Percentiles rank a stretch among this genome's conserved stretches.
These are phyloP conservation scores for Hymenotorrendiella dingleyae DNA, from an alignment of 2,329 filamentous ascomycete species.

Conservation along the genomic window DNA sequence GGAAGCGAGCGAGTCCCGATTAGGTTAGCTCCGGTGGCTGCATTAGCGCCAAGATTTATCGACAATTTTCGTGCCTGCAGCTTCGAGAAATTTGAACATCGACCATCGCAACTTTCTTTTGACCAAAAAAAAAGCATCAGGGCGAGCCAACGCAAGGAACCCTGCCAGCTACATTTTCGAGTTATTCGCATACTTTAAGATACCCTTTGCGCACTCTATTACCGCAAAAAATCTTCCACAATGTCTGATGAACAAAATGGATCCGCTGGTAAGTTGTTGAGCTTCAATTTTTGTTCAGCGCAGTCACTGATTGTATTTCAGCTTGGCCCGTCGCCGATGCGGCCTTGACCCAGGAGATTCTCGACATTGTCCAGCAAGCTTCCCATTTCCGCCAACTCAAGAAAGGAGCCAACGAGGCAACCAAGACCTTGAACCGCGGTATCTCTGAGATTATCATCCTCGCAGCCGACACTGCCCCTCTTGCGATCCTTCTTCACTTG, in stretches of 20 bases:
- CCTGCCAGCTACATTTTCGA: constrained; percentile 36
- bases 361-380: constrained; percentile 64
- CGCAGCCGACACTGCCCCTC: constrained; percentile 78
- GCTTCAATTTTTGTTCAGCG: background rate
- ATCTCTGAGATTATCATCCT: constrained; percentile 85
- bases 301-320: constrained; percentile 22
- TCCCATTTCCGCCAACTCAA: constrained; percentile 67
- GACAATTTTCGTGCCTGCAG: constrained; percentile 1
- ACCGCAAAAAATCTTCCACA: constrained; percentile 9
- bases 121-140: constrained; percentile 35
- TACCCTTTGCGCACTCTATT: constrained; percentile 1
- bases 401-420: constrained; percentile 83
- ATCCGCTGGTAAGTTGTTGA: constrained; percentile 25
- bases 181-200: background rate
- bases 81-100: background rate
- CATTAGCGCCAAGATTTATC: constrained; percentile 4
- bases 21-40: background rate
- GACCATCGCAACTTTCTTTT: constrained; percentile 4
- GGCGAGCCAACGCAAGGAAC: constrained; percentile 59
- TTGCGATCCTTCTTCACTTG: constrained; percentile 84
- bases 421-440: constrained; percentile 87
- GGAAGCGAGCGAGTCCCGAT: constrained; percentile 2
- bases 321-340: constrained; percentile 70
- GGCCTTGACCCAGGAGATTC: constrained; percentile 70
- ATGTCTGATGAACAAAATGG: constrained; percentile 32